Evolutionary conservation across 805 yeast genomes (phyloP).

Genomic region (Wickerhamiella shivajii): DNA sequence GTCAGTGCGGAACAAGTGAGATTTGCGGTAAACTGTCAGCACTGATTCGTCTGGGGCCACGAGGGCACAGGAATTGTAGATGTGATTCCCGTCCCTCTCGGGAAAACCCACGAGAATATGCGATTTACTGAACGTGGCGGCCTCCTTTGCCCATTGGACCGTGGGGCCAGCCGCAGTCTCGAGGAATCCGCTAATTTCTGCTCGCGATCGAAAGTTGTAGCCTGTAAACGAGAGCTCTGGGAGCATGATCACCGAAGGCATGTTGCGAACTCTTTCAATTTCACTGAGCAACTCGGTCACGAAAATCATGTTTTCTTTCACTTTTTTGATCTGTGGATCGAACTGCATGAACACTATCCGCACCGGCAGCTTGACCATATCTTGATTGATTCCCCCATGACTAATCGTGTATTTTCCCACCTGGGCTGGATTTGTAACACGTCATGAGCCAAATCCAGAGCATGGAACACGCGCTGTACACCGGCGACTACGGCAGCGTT

Average conservation of each 20-base stretch:
- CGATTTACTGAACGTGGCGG: constrained; percentile 39
- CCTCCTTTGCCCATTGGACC: constrained; percentile 39
- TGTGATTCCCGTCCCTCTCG: constrained; percentile 29
- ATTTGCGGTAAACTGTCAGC: constrained; percentile 56
- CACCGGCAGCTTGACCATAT: too few species aligned
- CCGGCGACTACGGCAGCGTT: constrained; percentile 27
- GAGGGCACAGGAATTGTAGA: constrained; percentile 61
- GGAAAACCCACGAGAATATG: constrained; percentile 76
- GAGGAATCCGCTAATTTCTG: constrained; percentile 41
- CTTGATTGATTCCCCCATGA: too few species aligned
- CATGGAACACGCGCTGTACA: constrained; percentile 28
- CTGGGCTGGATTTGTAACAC: too few species aligned
- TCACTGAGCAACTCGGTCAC: constrained; percentile 2
- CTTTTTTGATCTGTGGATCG: not conserved
- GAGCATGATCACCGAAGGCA: constrained; percentile 37
- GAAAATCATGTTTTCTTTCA: not conserved
- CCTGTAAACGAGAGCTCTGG: constrained; percentile 84
- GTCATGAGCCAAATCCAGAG: constrained; percentile 21
- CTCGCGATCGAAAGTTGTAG: constrained; percentile 43
- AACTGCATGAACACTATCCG: constrained; percentile 4
- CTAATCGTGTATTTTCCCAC: too few species aligned
- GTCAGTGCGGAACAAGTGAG: constrained; percentile 66
- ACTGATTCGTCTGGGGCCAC: constrained; percentile 43
- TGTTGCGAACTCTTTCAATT: not conserved
- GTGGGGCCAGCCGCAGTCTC: constrained; percentile 39